Base-by-base conservation (phyloP, 371 early-diverging fungal species). In the Syncephalis plumigaleata region DNA sequence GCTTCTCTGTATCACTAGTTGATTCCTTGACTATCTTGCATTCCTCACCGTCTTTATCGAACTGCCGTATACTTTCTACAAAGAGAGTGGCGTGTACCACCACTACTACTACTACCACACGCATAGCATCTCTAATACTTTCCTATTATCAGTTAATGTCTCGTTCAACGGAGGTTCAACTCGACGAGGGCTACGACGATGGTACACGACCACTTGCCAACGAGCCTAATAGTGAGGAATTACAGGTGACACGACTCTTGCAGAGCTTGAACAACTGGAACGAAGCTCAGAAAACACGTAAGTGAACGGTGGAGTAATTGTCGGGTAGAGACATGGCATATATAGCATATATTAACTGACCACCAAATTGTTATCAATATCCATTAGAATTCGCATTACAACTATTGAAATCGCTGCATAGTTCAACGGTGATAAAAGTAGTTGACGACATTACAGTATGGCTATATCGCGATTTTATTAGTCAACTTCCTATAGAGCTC, bases 111-210 rank as follows among this genome's bases (percentile, higher is more conserved):
- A n/a, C n/a, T n/a, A n/a, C n/a, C n/a, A n/a, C n/a, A n/a, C n/a
- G n/a, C n/a, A n/a, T n/a, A n/a, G n/a, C n/a, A n/a, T n/a, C n/a
- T n/a, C n/a, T n/a, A n/a, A n/a, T n/a, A n/a, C n/a, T 31, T 31
- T 31, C 11, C 11, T 31, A 31, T 11, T 11, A 11, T 31, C 11
- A 7, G 31, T 31, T 31, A 31, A 31, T 31, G 31, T 31, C 31
- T 31, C 31, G 11, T 31, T 11, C 31, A 31, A 42, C 36, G 38
- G 55, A 55, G 9, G 37, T 36, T 24, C 44, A 55, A 37, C 46
- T 68, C 27, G 79, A 79, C 53, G 79, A 79, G 55, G 79, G 79
- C 17, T 79, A 70, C 48, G 68, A 70, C 44, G 79, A 79, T 17
- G 53, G 45, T 39, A 42, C 39, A n/a, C 54, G 44, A 43, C 20